Evolutionary conservation across 1,284 basidiomycete genomes (phyloP), one percentile per base, ranked within the genome.

Genomic region (Microstroma glucosiphilum): DNA sequence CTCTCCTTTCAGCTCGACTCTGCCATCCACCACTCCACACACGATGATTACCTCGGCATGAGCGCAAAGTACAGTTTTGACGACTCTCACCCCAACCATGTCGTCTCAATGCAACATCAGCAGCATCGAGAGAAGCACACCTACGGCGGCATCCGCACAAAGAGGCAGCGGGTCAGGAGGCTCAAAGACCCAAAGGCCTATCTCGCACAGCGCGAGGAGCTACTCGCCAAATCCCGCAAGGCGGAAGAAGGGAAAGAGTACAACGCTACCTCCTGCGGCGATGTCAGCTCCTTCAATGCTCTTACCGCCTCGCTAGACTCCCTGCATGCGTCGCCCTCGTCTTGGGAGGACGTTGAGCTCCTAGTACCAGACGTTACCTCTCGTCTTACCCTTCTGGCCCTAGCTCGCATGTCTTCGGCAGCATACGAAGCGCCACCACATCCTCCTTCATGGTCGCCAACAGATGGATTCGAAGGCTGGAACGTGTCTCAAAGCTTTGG

Each of bases 331-430:
- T 13, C 25, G 13, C 62, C 69, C 19, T 37, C 30, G 30, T 69
- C 69, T 30, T 84, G 83, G 83, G 81, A 82, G 17, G 82, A 83
- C 59, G 80, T 82, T 12, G 82, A 83, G 60, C 80, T 83, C 8
- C 74, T 78, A 17, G 82, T 76, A 9, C 84, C 84, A 63, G 86
- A 97, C 77, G 83, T 90, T 15, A 85, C 87, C 56, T 86, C 86
- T 66, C 84, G 91, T 17, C 85, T 88, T 66, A 90, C 91, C 0
- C 81, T 98, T 23, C 83, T 90, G 13, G 82, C 86, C 30, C 84
- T 98, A 46, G 94, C 92, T 21, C 96, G 92, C 84, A 96, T 98
- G 90, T 86, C 91, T 30, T 89, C 87, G 70, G 91, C 96, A 76
- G 92, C 96, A 40, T 97, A 96, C 46, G 68, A 69, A n/a, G 26